A percentile compares a stretch with the other conserved stretches of the same genome.
These are phyloP conservation scores for Castanea mollissima DNA, from an alignment of 306 rosid genomes.

Conservation along the genomic window DNA sequence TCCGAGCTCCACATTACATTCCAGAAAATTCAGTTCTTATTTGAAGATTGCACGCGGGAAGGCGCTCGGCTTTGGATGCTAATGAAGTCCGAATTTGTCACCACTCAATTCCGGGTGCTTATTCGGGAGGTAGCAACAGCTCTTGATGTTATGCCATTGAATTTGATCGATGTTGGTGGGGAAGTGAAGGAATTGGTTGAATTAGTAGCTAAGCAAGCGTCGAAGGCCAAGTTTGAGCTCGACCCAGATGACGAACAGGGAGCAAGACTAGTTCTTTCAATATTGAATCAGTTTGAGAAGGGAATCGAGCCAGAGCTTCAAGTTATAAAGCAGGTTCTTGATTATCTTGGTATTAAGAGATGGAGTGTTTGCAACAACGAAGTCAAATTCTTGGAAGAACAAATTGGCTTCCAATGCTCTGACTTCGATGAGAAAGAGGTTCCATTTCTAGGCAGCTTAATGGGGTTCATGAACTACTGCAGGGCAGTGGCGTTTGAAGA, in stretches of 20 bases:
- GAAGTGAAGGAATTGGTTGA: conserved; percentile 74
- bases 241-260: conserved; percentile 38
- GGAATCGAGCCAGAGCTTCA: conserved; percentile 49
- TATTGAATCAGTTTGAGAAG: conserved; percentile 45
- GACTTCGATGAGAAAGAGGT: conserved; percentile 35
- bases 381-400: conserved; percentile 60
- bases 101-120: conserved; percentile 44
- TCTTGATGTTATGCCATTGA: conserved; percentile 62
- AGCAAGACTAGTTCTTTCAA: conserved; percentile 17
- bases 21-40: conserved; percentile 58
- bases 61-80: conserved; percentile 53
- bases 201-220: conserved; percentile 52
- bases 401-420: conserved; percentile 24
- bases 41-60: conserved; percentile 57
- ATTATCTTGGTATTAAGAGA: conserved; percentile 45
- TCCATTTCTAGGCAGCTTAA: conserved; percentile 51
- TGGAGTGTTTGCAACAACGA: conserved; percentile 64
- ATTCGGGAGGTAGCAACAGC: conserved; percentile 46
- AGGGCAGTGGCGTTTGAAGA: conserved; percentile 63
- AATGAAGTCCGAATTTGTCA: conserved; percentile 42
- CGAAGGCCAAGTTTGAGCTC: conserved; percentile 41
- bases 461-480: conserved; percentile 57
- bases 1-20: conserved; percentile 63
- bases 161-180: conserved; percentile 22
- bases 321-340: conserved; percentile 27